Evolutionary conservation across 352 stramenopile genomes (phyloP).

Genomic region (Globisporangium recalcitrans): DNA sequence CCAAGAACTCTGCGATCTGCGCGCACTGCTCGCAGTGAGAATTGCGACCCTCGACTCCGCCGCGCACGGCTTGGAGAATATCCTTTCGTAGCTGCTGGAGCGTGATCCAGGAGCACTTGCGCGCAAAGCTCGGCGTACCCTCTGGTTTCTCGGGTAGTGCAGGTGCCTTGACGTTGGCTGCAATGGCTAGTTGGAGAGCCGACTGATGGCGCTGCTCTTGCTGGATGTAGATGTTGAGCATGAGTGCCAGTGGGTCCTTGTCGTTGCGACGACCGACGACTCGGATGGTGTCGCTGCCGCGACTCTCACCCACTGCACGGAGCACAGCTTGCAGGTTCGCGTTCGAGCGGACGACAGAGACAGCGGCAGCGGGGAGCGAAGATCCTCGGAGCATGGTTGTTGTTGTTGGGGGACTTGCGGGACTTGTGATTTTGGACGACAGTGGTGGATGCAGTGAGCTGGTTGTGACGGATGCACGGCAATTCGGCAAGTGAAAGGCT

Average conservation of each 20-base stretch:
- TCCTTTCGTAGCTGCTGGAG: neutral
- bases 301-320: neutral
- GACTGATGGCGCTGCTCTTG: too few species aligned
- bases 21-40: neutral
- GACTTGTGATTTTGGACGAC: too few species aligned
- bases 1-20: neutral
- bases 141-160: neutral
- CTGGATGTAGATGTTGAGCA: constrained; percentile 1
- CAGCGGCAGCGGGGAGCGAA: neutral
- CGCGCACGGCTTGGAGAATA: neutral
- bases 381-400: constrained; percentile 12
- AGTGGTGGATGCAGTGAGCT: too few species aligned
- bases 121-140: neutral
- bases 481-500: too few species aligned
- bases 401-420: too few species aligned
- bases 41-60: neutral
- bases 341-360: neutral
- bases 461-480: too few species aligned
- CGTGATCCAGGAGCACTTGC: neutral
- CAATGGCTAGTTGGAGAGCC: too few species aligned
- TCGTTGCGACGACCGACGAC: neutral
- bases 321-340: neutral
- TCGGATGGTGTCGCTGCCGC: neutral
- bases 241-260: neutral
- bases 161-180: too few species aligned